phyloP scores from a whole-genome alignment of 2,329 filamentous ascomycete species.

The Hawksworthiomyces lignivorus region DNA sequence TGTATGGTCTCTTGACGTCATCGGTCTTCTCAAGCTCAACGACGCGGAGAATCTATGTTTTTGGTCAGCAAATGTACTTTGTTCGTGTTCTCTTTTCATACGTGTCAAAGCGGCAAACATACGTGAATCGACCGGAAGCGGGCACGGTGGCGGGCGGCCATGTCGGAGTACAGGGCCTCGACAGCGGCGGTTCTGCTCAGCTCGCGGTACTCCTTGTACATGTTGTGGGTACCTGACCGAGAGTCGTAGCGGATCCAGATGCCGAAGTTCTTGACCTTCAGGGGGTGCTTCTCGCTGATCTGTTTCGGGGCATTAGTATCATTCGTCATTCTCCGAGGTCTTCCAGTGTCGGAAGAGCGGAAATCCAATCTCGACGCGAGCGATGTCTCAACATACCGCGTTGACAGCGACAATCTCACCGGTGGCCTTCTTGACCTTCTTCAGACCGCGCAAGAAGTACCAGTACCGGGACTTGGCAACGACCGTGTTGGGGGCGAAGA shows the following conservation, averaged over 20 bases:
- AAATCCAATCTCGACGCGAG: no score
- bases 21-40: conserved; percentile 93
- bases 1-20: conserved; percentile 96
- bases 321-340: background rate
- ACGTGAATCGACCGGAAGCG: conserved; percentile 98
- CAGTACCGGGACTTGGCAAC: conserved; percentile 99
- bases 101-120: conserved; percentile 36
- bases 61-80: conserved; percentile 14
- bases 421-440: conserved; percentile 99
- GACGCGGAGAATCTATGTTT: conserved; percentile 83
- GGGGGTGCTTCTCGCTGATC: conserved; percentile 98
- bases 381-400: conserved; percentile 54
- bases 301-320: conserved; percentile 28
- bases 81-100: no score
- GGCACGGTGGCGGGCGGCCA: conserved; percentile 97
- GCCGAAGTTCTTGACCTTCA: conserved; percentile 99
- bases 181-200: conserved; percentile 93
- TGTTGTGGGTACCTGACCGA: conserved; percentile 99
- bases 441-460: conserved; percentile 99
- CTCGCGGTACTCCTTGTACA: conserved; percentile 99
- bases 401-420: conserved; percentile 98
- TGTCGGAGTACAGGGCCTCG: conserved; percentile 97
- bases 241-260: conserved; percentile 99
- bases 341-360: background rate
- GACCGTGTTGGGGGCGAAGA: conserved; percentile 96